Base-by-base conservation (phyloP, 2,329 filamentous ascomycete genomes). In the Byssochlamys sp. region DNA sequence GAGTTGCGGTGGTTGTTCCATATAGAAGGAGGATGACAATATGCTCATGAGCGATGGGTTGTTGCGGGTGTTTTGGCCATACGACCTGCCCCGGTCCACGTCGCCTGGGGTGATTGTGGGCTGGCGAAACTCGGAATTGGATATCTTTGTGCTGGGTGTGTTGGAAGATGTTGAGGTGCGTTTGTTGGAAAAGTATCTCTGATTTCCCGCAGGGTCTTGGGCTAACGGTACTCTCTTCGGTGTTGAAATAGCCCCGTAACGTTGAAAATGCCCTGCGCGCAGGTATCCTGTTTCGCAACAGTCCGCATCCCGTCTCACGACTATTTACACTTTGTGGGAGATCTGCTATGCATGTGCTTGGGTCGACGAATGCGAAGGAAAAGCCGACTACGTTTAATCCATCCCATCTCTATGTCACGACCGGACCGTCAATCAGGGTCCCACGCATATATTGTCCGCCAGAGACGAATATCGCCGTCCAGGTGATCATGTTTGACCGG, bases 21-120 rank as follows among this genome's bases (percentile, higher is more conserved):
- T 39, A 55, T 60, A 60, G 62, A 64, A 69, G 62, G 65, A 69
- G 67, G 75, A 78, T 84, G 81, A 76, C 79, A 84, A 80, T 73
- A 86, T 86, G 83, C 78, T 83, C 73, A 77, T 79, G 75, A 78
- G 77, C 67, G 82, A 94, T 89, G 91, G 89, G 69, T 81, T 97
- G 79, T 90, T 97, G 86, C 90, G 94, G 80, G 86, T 99, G 78
- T 97, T 99, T 79, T 99, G 94, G 94, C 95, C 94, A 68, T 88
- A 88, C 69, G 91, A 95, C 76, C 85, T 90, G 68, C 81, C 83
- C 56, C 82, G 80, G 73, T 88, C 86, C 57, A 83, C 84, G 64
- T 80, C 83, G 58, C 84, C 90, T 49, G 94, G 92, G 51, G 89
- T 96, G 60, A 85, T 99, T 62, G 89, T 99, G 52, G 94, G 94